A percentile compares a stretch with the other conserved stretches of the same genome.
phyloP scores from a whole-genome alignment of 2,329 filamentous ascomycete genomes.

The Cryphonectria carpinicola region DNA sequence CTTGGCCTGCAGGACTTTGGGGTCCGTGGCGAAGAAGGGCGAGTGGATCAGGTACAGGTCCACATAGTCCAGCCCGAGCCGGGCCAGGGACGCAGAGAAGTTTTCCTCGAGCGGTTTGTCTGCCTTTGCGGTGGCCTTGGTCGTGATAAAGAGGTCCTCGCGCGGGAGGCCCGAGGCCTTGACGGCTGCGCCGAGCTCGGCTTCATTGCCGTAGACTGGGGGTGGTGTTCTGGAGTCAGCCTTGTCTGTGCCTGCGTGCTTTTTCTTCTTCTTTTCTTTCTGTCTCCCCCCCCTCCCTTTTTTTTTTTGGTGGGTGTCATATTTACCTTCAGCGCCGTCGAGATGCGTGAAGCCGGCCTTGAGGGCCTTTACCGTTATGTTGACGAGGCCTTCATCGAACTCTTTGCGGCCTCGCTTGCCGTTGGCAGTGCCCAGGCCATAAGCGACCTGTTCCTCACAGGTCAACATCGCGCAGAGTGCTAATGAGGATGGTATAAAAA shows the following conservation, averaged over 20 bases:
- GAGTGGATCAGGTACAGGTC: conserved; percentile 53
- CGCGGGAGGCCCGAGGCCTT: conserved; percentile 17
- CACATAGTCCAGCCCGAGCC: conserved; percentile 67
- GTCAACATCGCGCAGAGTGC: background rate
- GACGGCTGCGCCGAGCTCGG: conserved; percentile 26
- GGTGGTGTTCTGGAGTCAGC: background rate
- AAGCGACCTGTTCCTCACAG: conserved; percentile 12
- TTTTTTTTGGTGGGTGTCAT: background rate
- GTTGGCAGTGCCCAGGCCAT: conserved; percentile 25
- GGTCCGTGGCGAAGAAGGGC: conserved; percentile 14
- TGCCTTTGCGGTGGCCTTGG: conserved; percentile 23
- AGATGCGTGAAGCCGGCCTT: conserved; percentile 25
- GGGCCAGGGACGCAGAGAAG: conserved; percentile 60
- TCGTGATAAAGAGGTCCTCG: conserved; percentile 26
- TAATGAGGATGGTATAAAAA: background rate
- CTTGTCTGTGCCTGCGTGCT: too few species aligned
- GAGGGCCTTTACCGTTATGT: conserved; percentile 22
- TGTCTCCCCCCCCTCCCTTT: background rate
- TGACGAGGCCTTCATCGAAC: conserved; percentile 23
- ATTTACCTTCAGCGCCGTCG: conserved; percentile 25
- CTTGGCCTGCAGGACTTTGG: conserved; percentile 54
- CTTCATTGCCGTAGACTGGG: conserved; percentile 25
- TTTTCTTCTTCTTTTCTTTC: background rate
- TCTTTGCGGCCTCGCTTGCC: conserved; percentile 18
- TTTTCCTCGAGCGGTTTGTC: conserved; percentile 47